phyloP scores from a whole-genome alignment of 257 asterid genomes.

The Handroanthus guayacan region DNA sequence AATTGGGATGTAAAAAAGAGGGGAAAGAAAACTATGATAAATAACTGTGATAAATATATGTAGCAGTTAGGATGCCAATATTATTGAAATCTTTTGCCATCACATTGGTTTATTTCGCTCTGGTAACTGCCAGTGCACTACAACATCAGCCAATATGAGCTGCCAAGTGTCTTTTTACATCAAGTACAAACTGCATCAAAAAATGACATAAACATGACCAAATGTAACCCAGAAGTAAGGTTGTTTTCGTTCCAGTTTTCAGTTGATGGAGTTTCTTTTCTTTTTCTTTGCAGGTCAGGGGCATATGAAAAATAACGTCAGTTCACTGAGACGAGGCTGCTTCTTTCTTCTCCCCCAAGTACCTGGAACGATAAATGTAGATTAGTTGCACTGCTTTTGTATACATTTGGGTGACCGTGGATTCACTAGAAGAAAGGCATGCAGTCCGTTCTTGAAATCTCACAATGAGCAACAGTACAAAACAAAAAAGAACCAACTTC shows the following conservation, averaged over 20 bases:
- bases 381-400: not conserved
- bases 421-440: not conserved
- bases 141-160: too few species aligned
- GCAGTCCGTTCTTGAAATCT: not conserved
- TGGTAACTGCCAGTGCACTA: too few species aligned
- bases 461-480: not conserved
- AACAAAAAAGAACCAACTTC: too few species aligned
- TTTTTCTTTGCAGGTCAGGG: too few species aligned
- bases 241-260: not conserved
- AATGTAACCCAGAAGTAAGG: constrained; percentile 6
- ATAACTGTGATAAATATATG: too few species aligned
- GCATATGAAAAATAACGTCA: not conserved
- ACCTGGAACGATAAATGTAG: constrained; percentile 26
- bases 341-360: constrained; percentile 43
- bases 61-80: too few species aligned
- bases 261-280: too few species aligned
- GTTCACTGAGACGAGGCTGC: constrained; percentile 38
- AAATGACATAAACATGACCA: not conserved
- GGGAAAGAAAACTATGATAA: too few species aligned
- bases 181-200: not conserved
- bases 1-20: too few species aligned
- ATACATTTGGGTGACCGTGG: not conserved
- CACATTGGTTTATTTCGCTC: too few species aligned
- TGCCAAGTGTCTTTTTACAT: not conserved
- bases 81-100: too few species aligned